These are phyloP conservation scores for Salmacisia buchloeana DNA, from an alignment of 1,284 basidiomycete genomes.

Conservation along the genomic window DNA sequence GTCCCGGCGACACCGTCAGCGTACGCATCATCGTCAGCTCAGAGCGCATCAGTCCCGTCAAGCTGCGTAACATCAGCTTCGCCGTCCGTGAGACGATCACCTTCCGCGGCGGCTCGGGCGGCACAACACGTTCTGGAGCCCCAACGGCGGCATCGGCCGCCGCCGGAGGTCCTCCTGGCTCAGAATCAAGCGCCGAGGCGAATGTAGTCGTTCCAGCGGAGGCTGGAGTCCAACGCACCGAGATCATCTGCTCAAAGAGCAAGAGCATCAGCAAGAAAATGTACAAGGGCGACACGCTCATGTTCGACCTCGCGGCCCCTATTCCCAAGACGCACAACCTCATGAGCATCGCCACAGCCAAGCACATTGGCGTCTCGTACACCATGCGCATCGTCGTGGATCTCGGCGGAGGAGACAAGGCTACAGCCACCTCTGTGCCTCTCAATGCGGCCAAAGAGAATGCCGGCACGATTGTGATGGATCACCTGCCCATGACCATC, in stretches of 20 bases:
- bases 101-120: constrained; percentile 26
- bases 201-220: neutral
- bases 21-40: constrained; percentile 34
- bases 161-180: neutral
- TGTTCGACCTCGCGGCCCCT: constrained; percentile 34
- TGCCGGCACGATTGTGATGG: constrained; percentile 32
- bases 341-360: constrained; percentile 45
- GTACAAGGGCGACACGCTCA: constrained; percentile 41
- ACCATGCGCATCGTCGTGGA: constrained; percentile 5
- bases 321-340: constrained; percentile 43
- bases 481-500: constrained; percentile 43
- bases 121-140: constrained; percentile 9
- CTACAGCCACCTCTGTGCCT: neutral
- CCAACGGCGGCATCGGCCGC: constrained; percentile 11
- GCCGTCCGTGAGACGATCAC: constrained; percentile 43
- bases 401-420: constrained; percentile 5
- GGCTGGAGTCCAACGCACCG: constrained; percentile 25
- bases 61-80: constrained; percentile 40
- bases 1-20: constrained; percentile 35
- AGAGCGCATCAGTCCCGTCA: constrained; percentile 31
- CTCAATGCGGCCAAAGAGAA: constrained; percentile 35
- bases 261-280: constrained; percentile 43
- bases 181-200: neutral
- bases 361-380: constrained; percentile 47
- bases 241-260: constrained; percentile 33